These are phyloP conservation scores for Garcia nutans DNA, from an alignment of 345 rosid genomes.

Conservation along the genomic window DNA sequence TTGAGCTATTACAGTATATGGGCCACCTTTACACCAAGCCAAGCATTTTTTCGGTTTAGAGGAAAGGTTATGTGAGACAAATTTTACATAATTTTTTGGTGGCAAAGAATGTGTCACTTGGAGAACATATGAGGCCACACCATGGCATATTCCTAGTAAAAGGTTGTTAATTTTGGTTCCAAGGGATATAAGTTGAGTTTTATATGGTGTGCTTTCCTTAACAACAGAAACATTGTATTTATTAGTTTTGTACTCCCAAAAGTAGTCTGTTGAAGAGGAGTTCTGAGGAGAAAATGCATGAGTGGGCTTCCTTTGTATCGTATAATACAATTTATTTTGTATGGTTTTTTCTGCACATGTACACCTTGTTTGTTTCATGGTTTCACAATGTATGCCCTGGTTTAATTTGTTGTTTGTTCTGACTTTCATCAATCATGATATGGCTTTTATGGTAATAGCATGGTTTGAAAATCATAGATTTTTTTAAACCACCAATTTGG, in stretches of 20 bases:
- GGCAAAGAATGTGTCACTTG: not conserved
- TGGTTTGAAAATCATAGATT: too few species aligned
- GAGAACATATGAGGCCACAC: not conserved
- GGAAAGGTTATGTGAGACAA: too few species aligned
- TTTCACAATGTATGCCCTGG: too few species aligned
- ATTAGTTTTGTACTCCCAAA: not conserved
- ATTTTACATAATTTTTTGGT: not conserved
- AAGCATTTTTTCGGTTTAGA: not conserved
- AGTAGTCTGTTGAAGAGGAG: too few species aligned
- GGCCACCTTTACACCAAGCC: too few species aligned
- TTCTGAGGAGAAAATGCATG: conserved; percentile 1
- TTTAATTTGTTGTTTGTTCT: too few species aligned
- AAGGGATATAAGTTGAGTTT: not conserved
- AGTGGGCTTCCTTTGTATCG: not conserved
- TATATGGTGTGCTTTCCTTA: too few species aligned
- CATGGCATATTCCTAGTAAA: not conserved
- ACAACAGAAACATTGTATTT: not conserved
- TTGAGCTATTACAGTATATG: not conserved
- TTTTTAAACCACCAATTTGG: too few species aligned
- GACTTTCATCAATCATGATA: too few species aligned
- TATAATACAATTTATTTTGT: not conserved
- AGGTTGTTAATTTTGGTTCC: not conserved
- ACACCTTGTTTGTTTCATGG: too few species aligned
- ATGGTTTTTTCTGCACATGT: too few species aligned
- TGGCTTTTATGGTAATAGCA: too few species aligned